Evolutionary conservation across 164 flowering plant species (phyloP), one percentile per base, ranked within the genome.

Genomic region (Nymphaea colorata): DNA sequence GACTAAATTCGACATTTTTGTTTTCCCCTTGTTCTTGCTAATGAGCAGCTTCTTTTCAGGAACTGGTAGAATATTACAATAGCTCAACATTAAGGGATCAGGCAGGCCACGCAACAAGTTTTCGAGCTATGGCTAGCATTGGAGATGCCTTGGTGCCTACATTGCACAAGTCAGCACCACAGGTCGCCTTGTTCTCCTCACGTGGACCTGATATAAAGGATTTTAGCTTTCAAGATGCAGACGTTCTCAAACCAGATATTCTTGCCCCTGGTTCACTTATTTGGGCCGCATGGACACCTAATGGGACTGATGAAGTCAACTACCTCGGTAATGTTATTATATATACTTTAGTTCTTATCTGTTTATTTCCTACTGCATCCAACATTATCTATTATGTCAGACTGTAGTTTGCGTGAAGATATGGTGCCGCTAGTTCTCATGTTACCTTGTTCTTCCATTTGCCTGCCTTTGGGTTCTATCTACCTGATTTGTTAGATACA

Each of bases 251-350:
- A 70, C 89, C 87, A 8, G 80, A 76, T 68, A 45, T 83, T 71
- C 78, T 83, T 83, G 89, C 86, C 60, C 89, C 89, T 16, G 89
- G 86, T 1, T 83, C 89, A 65, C 79, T 83, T 44, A 83, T 84
- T 66, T 86, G 87, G 87, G 86, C 87, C 43, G 85, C 87, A 4
- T 83, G 90, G 90, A 78, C 82, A 59, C 82, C 82, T 8, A 76
- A 69, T 65, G 81, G 90, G 5, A 47, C 55, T 47, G 55, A 47
- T 65, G 81, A 77, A 71, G 86, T 81, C 70, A 83, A 84, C 64
- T 73, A 65, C 42, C 43, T 75, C 60, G 72, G 68, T 47, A 77
- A 61, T 78, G 86, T 85, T 42, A 3, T 5, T 41, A 0, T 16
- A 64, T 11, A 4, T 17, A n/a, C 1, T 10, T 42, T 43, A n/a